phyloP scores from a whole-genome alignment of 345 rosid genomes.

The Corchorus capsularis region DNA sequence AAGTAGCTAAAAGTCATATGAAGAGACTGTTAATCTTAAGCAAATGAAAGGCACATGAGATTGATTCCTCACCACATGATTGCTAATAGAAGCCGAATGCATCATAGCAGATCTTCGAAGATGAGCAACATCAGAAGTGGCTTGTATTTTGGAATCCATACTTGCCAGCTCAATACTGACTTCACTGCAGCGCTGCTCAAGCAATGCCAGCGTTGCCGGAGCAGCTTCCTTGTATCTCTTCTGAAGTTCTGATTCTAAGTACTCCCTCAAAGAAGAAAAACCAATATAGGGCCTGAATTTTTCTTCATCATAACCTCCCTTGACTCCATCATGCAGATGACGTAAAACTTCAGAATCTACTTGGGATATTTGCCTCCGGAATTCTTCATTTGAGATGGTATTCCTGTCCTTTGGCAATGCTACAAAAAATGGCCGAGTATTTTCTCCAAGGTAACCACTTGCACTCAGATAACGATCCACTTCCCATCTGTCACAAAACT shows the following conservation, averaged over 20 bases:
- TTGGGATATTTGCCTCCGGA: conserved; percentile 78
- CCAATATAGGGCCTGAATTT: conserved; percentile 71
- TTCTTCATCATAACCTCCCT: conserved; percentile 96
- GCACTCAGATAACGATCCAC: conserved; percentile 92
- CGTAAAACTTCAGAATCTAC: conserved; percentile 71
- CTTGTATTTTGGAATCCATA: conserved; percentile 73
- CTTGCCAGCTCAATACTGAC: conserved; percentile 57
- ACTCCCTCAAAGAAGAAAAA: conserved; percentile 80
- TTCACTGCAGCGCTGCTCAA: conserved; percentile 88
- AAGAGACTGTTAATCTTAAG: neutral
- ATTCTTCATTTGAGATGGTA: conserved; percentile 83
- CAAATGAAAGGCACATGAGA: conserved; percentile 8
- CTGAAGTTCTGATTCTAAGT: conserved; percentile 87
- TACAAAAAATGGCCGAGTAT: conserved; percentile 77
- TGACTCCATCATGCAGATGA: conserved; percentile 76
- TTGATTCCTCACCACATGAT: conserved; percentile 68
- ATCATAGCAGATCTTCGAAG: conserved; percentile 89
- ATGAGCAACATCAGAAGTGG: conserved; percentile 91
- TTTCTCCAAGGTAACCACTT: conserved; percentile 94
- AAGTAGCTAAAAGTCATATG: neutral
- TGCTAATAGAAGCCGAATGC: conserved; percentile 79
- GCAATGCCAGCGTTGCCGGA: conserved; percentile 94
- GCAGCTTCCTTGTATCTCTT: conserved; percentile 93
- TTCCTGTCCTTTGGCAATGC: conserved; percentile 90
- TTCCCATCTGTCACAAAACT: conserved; percentile 81